Evolutionary conservation across 345 rosid genomes (phyloP), one percentile per base, ranked within the genome.

Genomic region (Iberis pinnata): DNA sequence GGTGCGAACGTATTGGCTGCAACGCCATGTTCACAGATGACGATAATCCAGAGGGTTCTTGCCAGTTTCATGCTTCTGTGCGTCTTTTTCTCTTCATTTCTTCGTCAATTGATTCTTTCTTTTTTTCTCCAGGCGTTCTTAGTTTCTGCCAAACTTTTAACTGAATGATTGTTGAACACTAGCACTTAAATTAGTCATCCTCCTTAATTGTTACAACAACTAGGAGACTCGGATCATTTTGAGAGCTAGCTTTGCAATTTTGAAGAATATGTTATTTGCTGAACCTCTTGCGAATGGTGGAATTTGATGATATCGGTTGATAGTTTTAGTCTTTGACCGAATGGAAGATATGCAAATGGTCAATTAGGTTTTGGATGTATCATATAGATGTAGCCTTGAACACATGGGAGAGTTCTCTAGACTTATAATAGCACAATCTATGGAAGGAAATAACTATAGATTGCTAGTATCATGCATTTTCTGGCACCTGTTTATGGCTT

Each of bases 1-100:
- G 53, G 15, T 93, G 99, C 76, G 94, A 86, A 79, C 79, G 98
- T 61, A 81, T 85, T 61, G 89, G 97, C 56, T 86, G 99, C 83
- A 33, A 81, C 70, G 84, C 85, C 46, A 65, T 64, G 45, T 93
- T 88, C 82, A 78, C 95, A 53, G 85, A 69, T 7, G 85, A 78
- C 19, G 83, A 88, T 44, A 93, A 86, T 66, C 88, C 87, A 0
- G 95, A 88, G 45, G 95, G 72, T 49, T 81, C 95, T 72, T 92
- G 98, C 68, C 73, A 68, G 2, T 92, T 74, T 58, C 99, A 88
- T 47, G 82, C 73, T 12, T 72, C 85, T 44, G 96, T 85, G 61
- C 18, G 79, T 46, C 46, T 66, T 47, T 29, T 14, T 3, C 33
- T 25, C 17, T 1, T 24, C 29, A 9, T 12, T 6, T 16, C 9